phyloP scores from a whole-genome alignment of 441 rosid species.

The Macaranga tanarius region DNA sequence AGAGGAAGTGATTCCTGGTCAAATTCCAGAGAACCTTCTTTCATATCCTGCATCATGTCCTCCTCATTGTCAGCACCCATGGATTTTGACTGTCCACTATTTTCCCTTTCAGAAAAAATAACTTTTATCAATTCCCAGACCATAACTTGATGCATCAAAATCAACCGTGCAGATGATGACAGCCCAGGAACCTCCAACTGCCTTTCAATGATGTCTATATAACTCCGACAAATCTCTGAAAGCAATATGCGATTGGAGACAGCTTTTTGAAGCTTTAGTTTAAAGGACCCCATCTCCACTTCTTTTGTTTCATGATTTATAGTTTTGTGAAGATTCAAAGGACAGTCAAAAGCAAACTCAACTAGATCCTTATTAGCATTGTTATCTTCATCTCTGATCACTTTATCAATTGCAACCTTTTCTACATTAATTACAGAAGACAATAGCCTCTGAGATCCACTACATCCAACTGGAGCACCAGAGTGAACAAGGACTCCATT shows the following conservation, averaged over 20 bases:
- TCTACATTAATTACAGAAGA: conserved; percentile 80
- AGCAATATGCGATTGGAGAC: conserved; percentile 65
- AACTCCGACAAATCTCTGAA: conserved; percentile 75
- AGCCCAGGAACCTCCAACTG: conserved; percentile 79
- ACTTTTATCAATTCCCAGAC: conserved; percentile 96
- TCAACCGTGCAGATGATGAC: conserved; percentile 63
- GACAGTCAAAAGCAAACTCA: conserved; percentile 67
- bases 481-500: conserved; percentile 89
- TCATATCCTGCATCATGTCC: conserved; percentile 84
- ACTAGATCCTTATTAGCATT: conserved; percentile 70
- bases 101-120: conserved; percentile 81
- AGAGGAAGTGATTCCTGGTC: conserved; percentile 79
- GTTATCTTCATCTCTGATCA: conserved; percentile 64
- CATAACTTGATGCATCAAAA: conserved; percentile 91
- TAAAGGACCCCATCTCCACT: conserved; percentile 64
- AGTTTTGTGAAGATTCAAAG: conserved; percentile 71
- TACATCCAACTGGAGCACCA: conserved; percentile 59
- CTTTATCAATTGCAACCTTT: conserved; percentile 85
- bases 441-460: conserved; percentile 46
- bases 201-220: conserved; percentile 77
- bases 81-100: conserved; percentile 49
- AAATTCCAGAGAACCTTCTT: conserved; percentile 66
- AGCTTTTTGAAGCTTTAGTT: conserved; percentile 71
- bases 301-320: conserved; percentile 58
- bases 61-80: conserved; percentile 80